A percentile compares a stretch with the other conserved stretches of the same genome.
Conservation (phyloP, 176 grass and related monocot genomes). For the Rhynchospora tenuis region DNA sequence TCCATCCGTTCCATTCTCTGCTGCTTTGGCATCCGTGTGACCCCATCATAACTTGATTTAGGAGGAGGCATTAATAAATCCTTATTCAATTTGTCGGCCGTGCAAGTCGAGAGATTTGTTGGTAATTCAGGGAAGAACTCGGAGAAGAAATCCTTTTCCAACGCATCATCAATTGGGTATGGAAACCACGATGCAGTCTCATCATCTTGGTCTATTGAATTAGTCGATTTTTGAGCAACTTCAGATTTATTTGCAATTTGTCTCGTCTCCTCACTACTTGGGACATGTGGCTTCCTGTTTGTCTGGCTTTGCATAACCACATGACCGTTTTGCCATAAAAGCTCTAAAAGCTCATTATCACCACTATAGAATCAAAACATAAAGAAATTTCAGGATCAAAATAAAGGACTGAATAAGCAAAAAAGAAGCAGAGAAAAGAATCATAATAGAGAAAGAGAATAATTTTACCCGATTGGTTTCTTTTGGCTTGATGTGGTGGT, state of each 20-base stretch:
- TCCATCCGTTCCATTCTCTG: constrained; percentile 28
- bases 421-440: constrained; percentile 2
- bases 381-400: not conserved
- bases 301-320: constrained; percentile 57
- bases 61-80: constrained; percentile 67
- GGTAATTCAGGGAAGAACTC: constrained; percentile 57
- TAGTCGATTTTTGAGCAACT: not conserved
- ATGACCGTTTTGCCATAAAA: constrained; percentile 58
- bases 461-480: constrained; percentile 22
- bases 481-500: constrained; percentile 28
- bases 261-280: not conserved
- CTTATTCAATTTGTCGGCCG: constrained; percentile 20
- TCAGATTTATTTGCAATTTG: constrained; percentile 20
- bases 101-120: not conserved
- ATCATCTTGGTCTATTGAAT: constrained; percentile 32
- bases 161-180: constrained; percentile 48
- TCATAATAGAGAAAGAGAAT: not conserved
- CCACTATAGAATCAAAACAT: not conserved
- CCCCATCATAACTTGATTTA: constrained; percentile 30
- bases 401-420: not conserved
- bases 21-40: constrained; percentile 24
- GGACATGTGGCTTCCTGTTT: constrained; percentile 24
- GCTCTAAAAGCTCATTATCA: constrained; percentile 49
- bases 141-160: constrained; percentile 60
- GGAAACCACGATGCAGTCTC: constrained; percentile 47